Percentiles rank a stretch among this genome's conserved stretches.
phyloP scores from a whole-genome alignment of 768 basidiomycete genomes.

The Amanita pallidorosea region DNA sequence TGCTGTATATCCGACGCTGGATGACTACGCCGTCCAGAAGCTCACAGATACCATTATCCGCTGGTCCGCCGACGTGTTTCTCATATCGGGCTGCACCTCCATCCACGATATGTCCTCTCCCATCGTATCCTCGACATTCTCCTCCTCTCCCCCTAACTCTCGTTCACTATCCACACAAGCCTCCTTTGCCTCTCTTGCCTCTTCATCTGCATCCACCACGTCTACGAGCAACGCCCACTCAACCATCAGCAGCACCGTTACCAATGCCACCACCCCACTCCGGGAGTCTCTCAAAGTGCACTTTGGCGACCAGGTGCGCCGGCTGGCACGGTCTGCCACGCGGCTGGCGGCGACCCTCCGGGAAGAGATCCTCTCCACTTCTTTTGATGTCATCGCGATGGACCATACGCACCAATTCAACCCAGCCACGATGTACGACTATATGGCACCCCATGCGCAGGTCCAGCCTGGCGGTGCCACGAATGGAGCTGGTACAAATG shows the following conservation, averaged over 20 bases:
- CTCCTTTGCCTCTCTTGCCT: constrained; percentile 12
- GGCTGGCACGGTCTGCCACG: constrained; percentile 55
- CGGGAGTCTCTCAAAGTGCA: constrained; percentile 26
- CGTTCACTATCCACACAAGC: constrained; percentile 19
- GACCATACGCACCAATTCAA: constrained; percentile 44
- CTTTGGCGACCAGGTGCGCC: constrained; percentile 50
- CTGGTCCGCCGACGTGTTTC: constrained; percentile 59
- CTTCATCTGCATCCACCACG: constrained; percentile 2
- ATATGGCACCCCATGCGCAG: constrained; percentile 19
- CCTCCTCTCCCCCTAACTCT: constrained; percentile 13
- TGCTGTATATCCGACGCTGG: constrained; percentile 52
- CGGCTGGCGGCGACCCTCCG: constrained; percentile 51
- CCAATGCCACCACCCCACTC: neutral
- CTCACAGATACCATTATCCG: constrained; percentile 65
- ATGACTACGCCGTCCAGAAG: constrained; percentile 58
- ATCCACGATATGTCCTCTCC: constrained; percentile 20
- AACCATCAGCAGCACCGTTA: neutral
- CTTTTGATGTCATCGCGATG: constrained; percentile 58
- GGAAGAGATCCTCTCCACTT: constrained; percentile 72
- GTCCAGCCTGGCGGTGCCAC: neutral
- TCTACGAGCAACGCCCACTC: constrained; percentile 2
- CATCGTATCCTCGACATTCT: constrained; percentile 10
- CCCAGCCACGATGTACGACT: constrained; percentile 15
- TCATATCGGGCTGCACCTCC: constrained; percentile 46
- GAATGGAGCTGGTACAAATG: constrained; percentile 48